Percentiles rank a stretch among this genome's conserved stretches.
Evolutionary conservation across 805 yeast genomes (phyloP).

Genomic region (Debaryomyces castellii): DNA sequence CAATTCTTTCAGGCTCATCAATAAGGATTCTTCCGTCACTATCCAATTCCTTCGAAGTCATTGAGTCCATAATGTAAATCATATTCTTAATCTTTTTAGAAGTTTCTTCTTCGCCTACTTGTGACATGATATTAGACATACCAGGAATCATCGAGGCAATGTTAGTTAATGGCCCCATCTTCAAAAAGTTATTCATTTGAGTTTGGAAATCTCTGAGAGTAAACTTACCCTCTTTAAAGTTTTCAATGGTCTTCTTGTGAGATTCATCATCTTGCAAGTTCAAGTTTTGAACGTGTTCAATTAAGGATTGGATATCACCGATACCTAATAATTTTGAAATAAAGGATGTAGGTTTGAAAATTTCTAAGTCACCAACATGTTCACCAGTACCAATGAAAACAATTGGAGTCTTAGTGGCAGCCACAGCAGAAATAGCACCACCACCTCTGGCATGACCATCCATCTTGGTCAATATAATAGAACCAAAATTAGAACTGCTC

Average conservation of each 20-base stretch:
- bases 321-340: slow-evolving; percentile 91
- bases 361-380: slow-evolving; percentile 89
- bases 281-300: slow-evolving; percentile 89
- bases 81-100: slow-evolving; percentile 79
- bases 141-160: slow-evolving; percentile 96
- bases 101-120: slow-evolving; percentile 90
- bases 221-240: slow-evolving; percentile 92
- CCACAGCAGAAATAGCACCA: slow-evolving; percentile 98
- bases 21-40: slow-evolving; percentile 82
- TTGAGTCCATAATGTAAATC: slow-evolving; percentile 91
- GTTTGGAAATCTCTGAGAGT: slow-evolving; percentile 89
- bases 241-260: slow-evolving; percentile 87
- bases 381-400: slow-evolving; percentile 98
- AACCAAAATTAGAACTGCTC: slow-evolving; percentile 90
- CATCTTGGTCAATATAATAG: slow-evolving; percentile 92
- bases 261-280: slow-evolving; percentile 64
- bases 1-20: slow-evolving; percentile 79
- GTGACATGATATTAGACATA: slow-evolving; percentile 77
- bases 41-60: slow-evolving; percentile 90
- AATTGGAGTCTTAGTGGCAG: slow-evolving; percentile 93
- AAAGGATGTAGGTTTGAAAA: slow-evolving; percentile 85
- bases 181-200: slow-evolving; percentile 91
- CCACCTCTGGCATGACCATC: slow-evolving; percentile 99
- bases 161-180: slow-evolving; percentile 95
- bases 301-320: slow-evolving; percentile 90